phyloP scores from a whole-genome alignment of 2,329 filamentous ascomycete genomes.

The Fusarium penzigii region DNA sequence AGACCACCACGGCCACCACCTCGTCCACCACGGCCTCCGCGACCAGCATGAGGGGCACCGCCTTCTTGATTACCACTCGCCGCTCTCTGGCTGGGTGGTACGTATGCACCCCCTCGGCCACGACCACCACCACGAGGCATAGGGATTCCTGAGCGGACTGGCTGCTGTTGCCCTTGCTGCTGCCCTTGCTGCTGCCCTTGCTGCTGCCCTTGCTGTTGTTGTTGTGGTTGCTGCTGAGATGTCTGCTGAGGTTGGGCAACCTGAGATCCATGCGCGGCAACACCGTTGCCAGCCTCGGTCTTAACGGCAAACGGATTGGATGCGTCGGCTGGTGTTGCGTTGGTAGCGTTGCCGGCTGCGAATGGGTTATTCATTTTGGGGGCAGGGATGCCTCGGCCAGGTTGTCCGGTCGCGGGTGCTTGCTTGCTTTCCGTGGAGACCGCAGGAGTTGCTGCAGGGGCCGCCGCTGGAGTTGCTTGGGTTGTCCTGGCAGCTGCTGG shows the following conservation, averaged over 20 bases:
- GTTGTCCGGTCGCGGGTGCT: constrained; percentile 3
- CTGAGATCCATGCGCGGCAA: constrained; percentile 10
- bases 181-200: constrained; percentile 15
- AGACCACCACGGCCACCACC: constrained; percentile 44
- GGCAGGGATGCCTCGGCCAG: constrained; percentile 23
- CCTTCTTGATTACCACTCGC: constrained; percentile 39
- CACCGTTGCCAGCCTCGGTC: constrained; percentile 14
- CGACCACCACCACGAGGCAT: constrained; percentile 44
- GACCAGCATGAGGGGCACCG: constrained; percentile 30
- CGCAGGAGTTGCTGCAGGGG: constrained; percentile 19
- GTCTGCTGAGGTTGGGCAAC: constrained; percentile 12
- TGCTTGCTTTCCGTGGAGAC: too few relatives aligned
- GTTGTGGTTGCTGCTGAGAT: constrained; percentile 18
- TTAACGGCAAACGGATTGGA: constrained; percentile 33
- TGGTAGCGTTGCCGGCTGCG: constrained; percentile 24
- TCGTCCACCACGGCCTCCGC: constrained; percentile 44
- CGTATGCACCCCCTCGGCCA: constrained; percentile 40
- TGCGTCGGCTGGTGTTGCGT: constrained; percentile 8
- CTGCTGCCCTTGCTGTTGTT: constrained; percentile 13
- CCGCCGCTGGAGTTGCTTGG: constrained; percentile 11
- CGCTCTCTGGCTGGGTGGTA: constrained; percentile 39
- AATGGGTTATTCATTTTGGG: constrained; percentile 36
- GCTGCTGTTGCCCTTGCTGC: constrained; percentile 22
- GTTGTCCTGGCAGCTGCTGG: constrained; percentile 9
- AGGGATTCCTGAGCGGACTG: constrained; percentile 40